A percentile compares a stretch with the other conserved stretches of the same genome.
phyloP scores from a whole-genome alignment of 2,329 filamentous ascomycete species.

The Tolypocladium tropicale region DNA sequence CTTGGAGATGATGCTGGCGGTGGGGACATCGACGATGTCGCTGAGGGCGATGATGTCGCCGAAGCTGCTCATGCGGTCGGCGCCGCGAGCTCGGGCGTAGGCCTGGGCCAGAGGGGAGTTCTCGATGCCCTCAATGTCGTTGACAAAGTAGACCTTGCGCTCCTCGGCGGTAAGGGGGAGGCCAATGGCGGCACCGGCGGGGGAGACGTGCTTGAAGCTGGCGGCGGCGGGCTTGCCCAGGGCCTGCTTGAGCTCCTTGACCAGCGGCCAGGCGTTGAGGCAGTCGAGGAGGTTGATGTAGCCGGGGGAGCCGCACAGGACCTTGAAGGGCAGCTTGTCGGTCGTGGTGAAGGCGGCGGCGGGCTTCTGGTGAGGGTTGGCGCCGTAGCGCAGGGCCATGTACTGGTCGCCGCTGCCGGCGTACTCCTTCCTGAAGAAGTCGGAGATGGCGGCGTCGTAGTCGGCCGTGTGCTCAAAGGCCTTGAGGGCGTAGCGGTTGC shows the following conservation, averaged over 20 bases:
- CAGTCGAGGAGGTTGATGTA: slow-evolving; percentile 97
- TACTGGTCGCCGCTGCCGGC: slow-evolving; percentile 77
- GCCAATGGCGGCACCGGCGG: slow-evolving; percentile 89
- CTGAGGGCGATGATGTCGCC: slow-evolving; percentile 93
- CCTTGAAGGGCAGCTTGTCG: slow-evolving; percentile 82
- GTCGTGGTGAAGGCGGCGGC: slow-evolving; percentile 72
- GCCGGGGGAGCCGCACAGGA: slow-evolving; percentile 77
- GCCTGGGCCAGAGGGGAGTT: slow-evolving; percentile 81
- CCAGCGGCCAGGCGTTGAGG: slow-evolving; percentile 91
- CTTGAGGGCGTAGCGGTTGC: slow-evolving; percentile 88
- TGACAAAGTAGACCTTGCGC: slow-evolving; percentile 97
- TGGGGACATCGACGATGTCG: slow-evolving; percentile 81
- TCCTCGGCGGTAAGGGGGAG: slow-evolving; percentile 77
- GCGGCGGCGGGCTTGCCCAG: slow-evolving; percentile 84
- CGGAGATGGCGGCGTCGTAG: slow-evolving; percentile 89
- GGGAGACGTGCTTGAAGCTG: slow-evolving; percentile 98
- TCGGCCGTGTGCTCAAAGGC: slow-evolving; percentile 97
- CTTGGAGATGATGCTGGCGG: slow-evolving; percentile 93
- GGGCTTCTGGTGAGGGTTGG: slow-evolving; percentile 97
- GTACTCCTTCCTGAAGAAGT: slow-evolving; percentile 97
- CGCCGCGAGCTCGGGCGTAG: slow-evolving; percentile 88
- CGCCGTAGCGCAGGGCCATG: slow-evolving; percentile 80
- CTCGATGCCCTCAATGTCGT: slow-evolving; percentile 85
- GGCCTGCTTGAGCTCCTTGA: slow-evolving; percentile 89
- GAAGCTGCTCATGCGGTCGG: slow-evolving; percentile 98